Conservation (phyloP, 2,329 filamentous ascomycete species). For the Sporothrix phasma region DNA sequence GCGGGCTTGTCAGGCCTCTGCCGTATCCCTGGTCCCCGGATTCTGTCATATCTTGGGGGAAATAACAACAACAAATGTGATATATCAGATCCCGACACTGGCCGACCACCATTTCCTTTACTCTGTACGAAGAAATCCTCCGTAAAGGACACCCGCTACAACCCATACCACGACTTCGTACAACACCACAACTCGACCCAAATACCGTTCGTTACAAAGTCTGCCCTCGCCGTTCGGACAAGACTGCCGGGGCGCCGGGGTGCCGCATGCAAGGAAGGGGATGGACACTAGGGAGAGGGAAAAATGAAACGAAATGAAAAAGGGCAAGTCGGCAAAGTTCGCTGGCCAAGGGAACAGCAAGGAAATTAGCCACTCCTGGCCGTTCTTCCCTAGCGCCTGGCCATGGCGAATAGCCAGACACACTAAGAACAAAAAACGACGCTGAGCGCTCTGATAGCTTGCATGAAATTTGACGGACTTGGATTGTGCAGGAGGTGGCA, state of each 20-base stretch:
- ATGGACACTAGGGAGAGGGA: too few relatives aligned
- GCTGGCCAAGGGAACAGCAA: not conserved
- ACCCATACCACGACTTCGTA: too few relatives aligned
- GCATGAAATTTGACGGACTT: constrained; percentile 2
- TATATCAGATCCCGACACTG: not conserved
- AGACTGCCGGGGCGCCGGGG: not conserved
- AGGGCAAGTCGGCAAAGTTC: not conserved
- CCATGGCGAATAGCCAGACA: not conserved
- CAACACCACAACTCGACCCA: not conserved
- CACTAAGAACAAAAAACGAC: not conserved
- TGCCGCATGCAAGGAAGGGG: not conserved
- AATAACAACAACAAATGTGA: not conserved
- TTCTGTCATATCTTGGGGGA: not conserved
- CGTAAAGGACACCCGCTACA: not conserved
- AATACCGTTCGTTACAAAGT: not conserved
- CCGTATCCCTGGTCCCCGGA: not conserved
- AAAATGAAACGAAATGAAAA: too few relatives aligned
- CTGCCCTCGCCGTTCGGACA: not conserved
- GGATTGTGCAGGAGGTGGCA: not conserved
- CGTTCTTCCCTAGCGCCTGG: not conserved
- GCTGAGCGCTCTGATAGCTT: not conserved
- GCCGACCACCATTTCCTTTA: not conserved
- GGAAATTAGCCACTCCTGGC: constrained; percentile 5
- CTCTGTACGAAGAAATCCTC: not conserved
- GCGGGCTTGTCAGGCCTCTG: too few relatives aligned